Evolutionary conservation across 495 filamentous ascomycete species (phyloP), one percentile per base, ranked within the genome.

Genomic region (Penicillium steckii): DNA sequence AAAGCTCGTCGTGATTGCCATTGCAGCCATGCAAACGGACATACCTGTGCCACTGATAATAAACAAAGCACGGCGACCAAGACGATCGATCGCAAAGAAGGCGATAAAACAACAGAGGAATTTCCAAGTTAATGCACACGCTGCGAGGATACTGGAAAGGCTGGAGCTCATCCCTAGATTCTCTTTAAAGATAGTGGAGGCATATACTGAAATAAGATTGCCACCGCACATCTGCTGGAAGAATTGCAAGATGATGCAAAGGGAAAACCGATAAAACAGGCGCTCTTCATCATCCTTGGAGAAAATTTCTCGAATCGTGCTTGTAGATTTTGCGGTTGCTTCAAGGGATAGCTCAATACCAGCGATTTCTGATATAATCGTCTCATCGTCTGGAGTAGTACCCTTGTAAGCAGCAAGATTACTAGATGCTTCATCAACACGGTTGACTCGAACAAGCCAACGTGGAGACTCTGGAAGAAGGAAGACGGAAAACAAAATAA

Each of bases 391-490:
- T 1, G 53, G 33, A 8, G 60, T 43, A 2, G 59, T 42, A 5
- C 60, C 62, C 10, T 65, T 57, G 15, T 67, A 60, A 6, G 64
- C 50, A 7, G 66, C 56, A 8, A 76, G 57, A 37, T 60, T 67
- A 9, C 53, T 19, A 53, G 59, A 57, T 0, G 86, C 86, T 47
- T 80, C 66, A 27, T 81, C 74, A 18, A 77, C 66, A 21, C 75
- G 73, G n/a, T 76, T 76, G 29, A 75, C 73, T 54, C 77, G 78
- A 37, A 85, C 76, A 37, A 73, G 79, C 64, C 74, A 85, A 48
- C 82, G 77, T 46, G 82, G 82, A 5, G 82, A 85, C 62, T 88
- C 85, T n/a, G 74, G 79, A 24, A 84, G 73, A 51, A 83, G 72
- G 58, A 87, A 79, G 24, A 80, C 75, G 18, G 83, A 72, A 37